Base-by-base conservation (phyloP, 371 early-diverging fungal genomes). In the Haplosporangium sp. region DNA sequence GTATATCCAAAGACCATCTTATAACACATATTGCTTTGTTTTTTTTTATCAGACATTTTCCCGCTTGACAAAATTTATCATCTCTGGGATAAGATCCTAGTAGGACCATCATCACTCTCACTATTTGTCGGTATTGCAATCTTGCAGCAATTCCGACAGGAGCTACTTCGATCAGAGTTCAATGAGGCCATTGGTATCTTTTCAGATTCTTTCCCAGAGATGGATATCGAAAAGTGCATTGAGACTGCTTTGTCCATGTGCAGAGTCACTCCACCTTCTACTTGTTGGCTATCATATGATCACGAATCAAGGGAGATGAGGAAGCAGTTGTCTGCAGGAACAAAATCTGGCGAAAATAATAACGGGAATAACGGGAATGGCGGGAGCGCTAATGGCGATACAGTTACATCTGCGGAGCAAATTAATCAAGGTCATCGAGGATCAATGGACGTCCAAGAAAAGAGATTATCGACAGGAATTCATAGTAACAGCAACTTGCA, bases 1-100 rank as follows among this genome's bases (percentile, higher is more conserved):
- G 20, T 62, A 11, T 47, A 9, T 1, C 34, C 9, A 47, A 27
- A 39, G 9, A 20, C 2, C 5, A 20, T 44, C 34, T 53, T 20
- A 50, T 55, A 13, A 34, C 5, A 15, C 11, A 2, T 7, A 35
- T 15, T 44, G 8, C 34, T 37, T 45, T n/a, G n/a, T 38, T 56
- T 53, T n/a, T 11, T 55, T 56, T 60, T 44, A 38, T 37, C 20
- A 93, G 93, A 95, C 74, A 91, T 94, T 2, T 93, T 94, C 66
- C 90, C 94, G 9, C 72, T 95, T 38, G 93, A 94, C 62, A 92
- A 92, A 67, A 89, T 93, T 5, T 92, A 91, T 71, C 92, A 91
- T 67, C 78, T 95, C 15, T 95, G 94, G 94, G 94, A 94, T 77
- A 90, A 89, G 65, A 65, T 93, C 11, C 66, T 93, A 9, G 89